phyloP scores from a whole-genome alignment of 495 filamentous ascomycete species.

The Podospora australis region DNA sequence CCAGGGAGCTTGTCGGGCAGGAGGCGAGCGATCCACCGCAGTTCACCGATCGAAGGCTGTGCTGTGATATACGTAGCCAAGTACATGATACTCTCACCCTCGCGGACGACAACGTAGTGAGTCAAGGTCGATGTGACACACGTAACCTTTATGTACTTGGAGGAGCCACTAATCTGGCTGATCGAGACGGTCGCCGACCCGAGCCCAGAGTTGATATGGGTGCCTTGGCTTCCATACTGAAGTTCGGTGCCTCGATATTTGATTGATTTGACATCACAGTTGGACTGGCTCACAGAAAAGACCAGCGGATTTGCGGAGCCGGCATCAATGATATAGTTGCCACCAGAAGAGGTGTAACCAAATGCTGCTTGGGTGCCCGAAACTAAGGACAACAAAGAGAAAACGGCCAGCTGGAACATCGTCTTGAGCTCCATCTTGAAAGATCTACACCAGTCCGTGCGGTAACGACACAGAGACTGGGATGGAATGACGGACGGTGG shows the following conservation, averaged over 20 bases:
- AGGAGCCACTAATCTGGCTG: conserved; percentile 28
- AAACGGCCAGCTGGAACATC: conserved; percentile 13
- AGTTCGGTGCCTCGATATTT: conserved; percentile 51
- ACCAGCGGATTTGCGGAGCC: conserved; percentile 48
- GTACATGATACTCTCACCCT: conserved; percentile 53
- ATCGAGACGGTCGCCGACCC: conserved; percentile 53
- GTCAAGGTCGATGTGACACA: conserved; percentile 54
- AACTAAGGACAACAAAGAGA: conserved; percentile 28
- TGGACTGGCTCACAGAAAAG: conserved; percentile 51
- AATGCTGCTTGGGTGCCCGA: conserved; percentile 34
- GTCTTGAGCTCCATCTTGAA: conserved; percentile 18
- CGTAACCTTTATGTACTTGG: conserved; percentile 55
- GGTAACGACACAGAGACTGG: not conserved
- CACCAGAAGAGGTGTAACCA: conserved; percentile 36
- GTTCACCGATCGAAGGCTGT: conserved; percentile 54
- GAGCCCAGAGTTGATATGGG: conserved; percentile 56
- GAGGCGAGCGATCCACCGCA: conserved; percentile 59
- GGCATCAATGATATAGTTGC: conserved; percentile 48
- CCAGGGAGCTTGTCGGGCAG: conserved; percentile 48
- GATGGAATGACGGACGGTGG: not conserved
- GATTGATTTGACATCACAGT: conserved; percentile 59
- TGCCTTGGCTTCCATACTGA: conserved; percentile 46
- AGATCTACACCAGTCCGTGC: not conserved
- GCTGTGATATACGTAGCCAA: conserved; percentile 59
- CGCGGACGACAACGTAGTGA: conserved; percentile 57